A percentile compares a stretch with the other conserved stretches of the same genome.
These are phyloP conservation scores for Arthroderma sp. DNA, from an alignment of 2,329 filamentous ascomycete genomes.

Conservation along the genomic window DNA sequence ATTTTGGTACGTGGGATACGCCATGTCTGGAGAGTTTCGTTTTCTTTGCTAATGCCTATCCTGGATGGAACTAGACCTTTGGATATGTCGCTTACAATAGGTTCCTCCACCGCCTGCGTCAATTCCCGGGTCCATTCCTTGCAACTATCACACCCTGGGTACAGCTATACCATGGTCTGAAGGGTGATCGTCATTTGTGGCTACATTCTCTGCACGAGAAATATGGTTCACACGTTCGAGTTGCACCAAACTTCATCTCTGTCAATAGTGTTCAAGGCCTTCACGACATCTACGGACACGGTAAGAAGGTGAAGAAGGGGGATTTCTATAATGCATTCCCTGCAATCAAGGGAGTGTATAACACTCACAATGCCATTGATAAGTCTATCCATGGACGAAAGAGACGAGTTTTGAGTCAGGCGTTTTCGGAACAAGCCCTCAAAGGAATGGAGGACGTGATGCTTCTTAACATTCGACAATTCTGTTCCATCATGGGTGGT, in stretches of 20 bases:
- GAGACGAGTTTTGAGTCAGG: slow-evolving; percentile 17
- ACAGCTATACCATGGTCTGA: slow-evolving; percentile 6
- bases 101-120: slow-evolving; percentile 10
- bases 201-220: slow-evolving; percentile 8
- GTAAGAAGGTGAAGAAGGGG: slow-evolving; percentile 18
- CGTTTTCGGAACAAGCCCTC: slow-evolving; percentile 19
- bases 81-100: slow-evolving; percentile 9
- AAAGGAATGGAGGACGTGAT: slow-evolving; percentile 13
- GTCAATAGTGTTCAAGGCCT: slow-evolving; percentile 61
- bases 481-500: slow-evolving; percentile 8
- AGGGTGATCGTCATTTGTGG: slow-evolving; percentile 11
- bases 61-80: slow-evolving; percentile 1
- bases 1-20: slow-evolving; percentile 4
- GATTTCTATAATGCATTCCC: slow-evolving; percentile 28
- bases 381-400: slow-evolving; percentile 13
- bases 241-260: slow-evolving; percentile 63
- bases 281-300: slow-evolving; percentile 39
- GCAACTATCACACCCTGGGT: slow-evolving; percentile 10
- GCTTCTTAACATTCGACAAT: slow-evolving; percentile 10
- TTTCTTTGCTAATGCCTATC: background rate
- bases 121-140: slow-evolving; percentile 9
- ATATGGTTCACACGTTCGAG: slow-evolving; percentile 48
- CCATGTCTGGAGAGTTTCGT: background rate
- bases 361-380: slow-evolving; percentile 14
- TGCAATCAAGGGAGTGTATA: slow-evolving; percentile 14